Conservation (phyloP, 768 basidiomycete species). For the Kwoniella heveanensis region DNA sequence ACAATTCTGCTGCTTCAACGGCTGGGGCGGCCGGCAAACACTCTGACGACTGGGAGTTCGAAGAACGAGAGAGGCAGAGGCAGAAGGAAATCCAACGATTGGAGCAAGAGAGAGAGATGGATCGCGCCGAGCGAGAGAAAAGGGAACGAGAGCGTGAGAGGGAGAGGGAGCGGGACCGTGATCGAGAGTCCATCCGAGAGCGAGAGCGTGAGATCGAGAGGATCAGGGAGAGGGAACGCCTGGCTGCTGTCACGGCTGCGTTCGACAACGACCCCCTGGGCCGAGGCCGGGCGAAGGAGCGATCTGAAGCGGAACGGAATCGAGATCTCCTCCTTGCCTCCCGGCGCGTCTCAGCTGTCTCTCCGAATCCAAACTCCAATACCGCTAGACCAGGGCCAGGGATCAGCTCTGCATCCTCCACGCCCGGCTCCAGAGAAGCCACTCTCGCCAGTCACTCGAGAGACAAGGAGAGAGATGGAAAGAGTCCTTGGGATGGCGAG, state of each 20-base stretch:
- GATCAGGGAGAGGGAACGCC: conserved; percentile 18
- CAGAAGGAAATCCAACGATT: conserved; percentile 38
- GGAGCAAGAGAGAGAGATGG: conserved; percentile 42
- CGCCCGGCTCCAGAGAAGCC: not conserved
- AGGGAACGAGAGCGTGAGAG: conserved; percentile 29
- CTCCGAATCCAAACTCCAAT: conserved; percentile 29
- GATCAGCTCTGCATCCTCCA: conserved; percentile 1
- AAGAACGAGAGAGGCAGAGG: conserved; percentile 47
- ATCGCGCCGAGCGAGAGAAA: conserved; percentile 38
- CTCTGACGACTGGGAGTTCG: conserved; percentile 47
- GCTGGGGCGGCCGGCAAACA: conserved; percentile 2
- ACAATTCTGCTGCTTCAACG: conserved; percentile 3
- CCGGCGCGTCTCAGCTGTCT: conserved; percentile 40
- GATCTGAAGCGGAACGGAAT: conserved; percentile 44
- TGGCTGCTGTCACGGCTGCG: not conserved
- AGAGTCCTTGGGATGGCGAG: conserved; percentile 33
- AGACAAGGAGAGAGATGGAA: conserved; percentile 9
- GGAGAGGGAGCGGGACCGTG: conserved; percentile 31
- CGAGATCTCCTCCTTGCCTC: conserved; percentile 44
- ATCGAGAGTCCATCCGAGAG: conserved; percentile 17
- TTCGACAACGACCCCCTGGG: not conserved
- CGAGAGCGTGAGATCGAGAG: conserved; percentile 24
- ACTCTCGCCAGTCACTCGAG: not conserved
- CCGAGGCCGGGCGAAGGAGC: conserved; percentile 18
- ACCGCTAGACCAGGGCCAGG: conserved; percentile 6